Percentiles rank a stretch among this genome's conserved stretches.
Conservation (phyloP, 306 rosid species). For the Quercus bicolor region DNA sequence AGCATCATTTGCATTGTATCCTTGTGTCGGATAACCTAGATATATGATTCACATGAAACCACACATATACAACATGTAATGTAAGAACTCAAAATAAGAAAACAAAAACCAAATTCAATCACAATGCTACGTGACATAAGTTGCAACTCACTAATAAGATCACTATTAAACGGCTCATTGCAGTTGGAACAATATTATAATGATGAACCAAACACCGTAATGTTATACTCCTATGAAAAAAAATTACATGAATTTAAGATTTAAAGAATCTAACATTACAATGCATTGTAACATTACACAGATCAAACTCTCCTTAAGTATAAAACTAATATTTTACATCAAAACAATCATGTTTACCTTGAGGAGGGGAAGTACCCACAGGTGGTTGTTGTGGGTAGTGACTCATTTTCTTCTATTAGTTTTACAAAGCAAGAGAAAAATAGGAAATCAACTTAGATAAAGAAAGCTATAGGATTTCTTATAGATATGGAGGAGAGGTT, state of each 20-base stretch:
- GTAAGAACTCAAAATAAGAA: background rate
- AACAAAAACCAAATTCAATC: background rate
- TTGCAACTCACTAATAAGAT: background rate
- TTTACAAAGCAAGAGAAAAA: background rate
- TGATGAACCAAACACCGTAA: no score
- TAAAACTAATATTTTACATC: no score
- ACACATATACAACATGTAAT: background rate
- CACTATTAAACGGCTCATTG: no score
- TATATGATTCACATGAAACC: background rate
- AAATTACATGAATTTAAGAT: no score
- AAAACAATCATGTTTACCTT: background rate
- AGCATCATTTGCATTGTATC: background rate
- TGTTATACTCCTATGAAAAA: no score
- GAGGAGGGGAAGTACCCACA: conserved; percentile 3
- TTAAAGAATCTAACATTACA: no score
- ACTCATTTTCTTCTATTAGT: background rate
- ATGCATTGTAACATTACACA: no score
- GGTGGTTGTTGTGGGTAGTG: conserved; percentile 26
- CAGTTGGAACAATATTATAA: no score
- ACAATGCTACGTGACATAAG: background rate
- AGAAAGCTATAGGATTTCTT: background rate
- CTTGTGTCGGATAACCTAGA: background rate
- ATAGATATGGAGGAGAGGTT: background rate
- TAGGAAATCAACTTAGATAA: background rate
- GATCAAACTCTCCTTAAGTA: no score